Base-by-base conservation (phyloP, 2,329 filamentous ascomycete genomes). In the Plenodomus biglobosus region DNA sequence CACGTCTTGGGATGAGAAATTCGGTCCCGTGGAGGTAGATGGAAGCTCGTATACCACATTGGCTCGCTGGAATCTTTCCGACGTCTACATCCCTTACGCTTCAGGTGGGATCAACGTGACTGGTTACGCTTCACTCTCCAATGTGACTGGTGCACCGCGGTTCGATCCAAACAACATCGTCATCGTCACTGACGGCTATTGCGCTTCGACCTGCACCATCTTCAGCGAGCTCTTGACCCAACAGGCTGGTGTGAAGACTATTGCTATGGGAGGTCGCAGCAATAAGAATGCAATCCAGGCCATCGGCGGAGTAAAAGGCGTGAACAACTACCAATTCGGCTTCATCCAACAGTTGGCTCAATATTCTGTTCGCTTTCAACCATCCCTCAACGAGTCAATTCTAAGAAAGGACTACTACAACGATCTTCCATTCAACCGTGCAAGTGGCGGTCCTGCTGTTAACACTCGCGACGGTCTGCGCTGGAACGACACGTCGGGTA, bases 161-260 rank as follows among this genome's bases (percentile, higher is more conserved):
- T 86, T 85, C 64, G 72, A 73, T 8, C 68, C 82, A 2, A 79
- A 84, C 37, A 68, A 73, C 54, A 70, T 74, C 22, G 73, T 83
- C 40, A 61, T 83, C 20, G 65, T 85, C n/a, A 78, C 79, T 42
- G 82, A 85, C 58, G 82, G 81, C 27, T 76, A 78, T 56, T 85
- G 82, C 63, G 78, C 78, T 18, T 83, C 80, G 1, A 80, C 81
- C 2, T 85, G 82, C 68, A 77, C 80, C 3, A 71, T 83, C 3
- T 82, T 83, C 52, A 75, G 76, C 10, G 79, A 84, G 54, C 75
- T 84, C 56, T 70, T 84, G 57, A 76, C 76, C 19, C 66, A 75
- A 20, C 74, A 81, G 50, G 80, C 73, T 18, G 76, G 77, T 27
- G 78, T 84, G n/a, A 77, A 78, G 66, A 78, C 76, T 3, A 74